Conservation (phyloP, 805 yeast genomes). For the Yamadazyma olivae region DNA sequence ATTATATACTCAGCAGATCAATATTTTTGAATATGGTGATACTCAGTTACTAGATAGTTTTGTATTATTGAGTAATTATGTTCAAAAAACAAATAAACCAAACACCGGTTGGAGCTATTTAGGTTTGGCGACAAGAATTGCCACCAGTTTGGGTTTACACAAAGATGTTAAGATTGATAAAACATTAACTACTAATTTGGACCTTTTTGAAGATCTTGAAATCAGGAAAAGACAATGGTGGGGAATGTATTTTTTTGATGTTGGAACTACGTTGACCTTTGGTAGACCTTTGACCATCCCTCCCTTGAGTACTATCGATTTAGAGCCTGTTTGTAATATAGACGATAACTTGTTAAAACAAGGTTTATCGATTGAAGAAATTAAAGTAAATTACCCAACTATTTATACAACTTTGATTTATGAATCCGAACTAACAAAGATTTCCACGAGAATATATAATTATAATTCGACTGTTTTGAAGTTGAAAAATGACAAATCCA, state of each 20-base stretch:
- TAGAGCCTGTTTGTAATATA: constrained; percentile 16
- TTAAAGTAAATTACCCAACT: constrained; percentile 16
- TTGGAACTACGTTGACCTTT: constrained; percentile 18
- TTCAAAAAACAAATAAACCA: constrained; percentile 17
- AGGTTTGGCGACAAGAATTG: constrained; percentile 18
- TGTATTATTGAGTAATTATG: constrained; percentile 17
- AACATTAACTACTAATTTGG: constrained; percentile 5
- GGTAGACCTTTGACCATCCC: constrained; percentile 20
- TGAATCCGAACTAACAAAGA: constrained; percentile 18
- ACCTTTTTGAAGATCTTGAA: constrained; percentile 17
- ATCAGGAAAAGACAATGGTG: constrained; percentile 20
- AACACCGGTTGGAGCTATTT: constrained; percentile 20
- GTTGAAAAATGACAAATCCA: constrained; percentile 18
- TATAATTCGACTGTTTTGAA: constrained; percentile 17
- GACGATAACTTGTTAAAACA: constrained; percentile 15
- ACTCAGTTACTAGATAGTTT: constrained; percentile 18
- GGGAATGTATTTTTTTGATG: constrained; percentile 21
- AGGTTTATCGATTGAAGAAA: constrained; percentile 10
- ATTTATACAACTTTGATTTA: constrained; percentile 18
- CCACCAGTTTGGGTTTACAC: constrained; percentile 20
- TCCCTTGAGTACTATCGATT: constrained; percentile 17
- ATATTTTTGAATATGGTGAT: constrained; percentile 19
- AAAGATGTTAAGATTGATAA: constrained; percentile 16
- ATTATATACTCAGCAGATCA: constrained; percentile 11
- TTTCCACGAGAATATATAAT: constrained; percentile 19